Evolutionary conservation across 164 flowering plant species (phyloP), one percentile per base, ranked within the genome.

Genomic region (Magnolia officinalis): DNA sequence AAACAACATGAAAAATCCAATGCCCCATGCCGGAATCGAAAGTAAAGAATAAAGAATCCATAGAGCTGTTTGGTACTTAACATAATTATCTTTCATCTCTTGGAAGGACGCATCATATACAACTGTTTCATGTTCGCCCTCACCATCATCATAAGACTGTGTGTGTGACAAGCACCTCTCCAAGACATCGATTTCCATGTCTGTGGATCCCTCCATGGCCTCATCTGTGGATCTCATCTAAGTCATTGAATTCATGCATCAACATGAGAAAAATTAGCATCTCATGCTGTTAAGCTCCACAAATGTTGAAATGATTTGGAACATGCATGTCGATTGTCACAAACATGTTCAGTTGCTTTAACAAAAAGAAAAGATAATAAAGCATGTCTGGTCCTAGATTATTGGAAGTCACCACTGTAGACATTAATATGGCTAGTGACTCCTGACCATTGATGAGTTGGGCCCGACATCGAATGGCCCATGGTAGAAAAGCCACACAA

Each of bases 11-110:
- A 93, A 79, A 59, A 93, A 63, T 6, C 98, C 98, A 71, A 89
- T 79, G 24, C 96, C 98, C 91, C 94, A 92, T 31, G 92, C 98
- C 81, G 92, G 73, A 19, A 93, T 72, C 76, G 92, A 72, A 63
- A 86, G 87, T 82, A 93, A 67, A 1, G 98, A 93, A 74, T 90
- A 90, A 24, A 90, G 75, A 74, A 90, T 84, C 96, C 98, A 92
- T 45, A 77, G 88, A 52, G 85, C 84, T 8, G 96, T 91, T 77
- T 88, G 92, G 74, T 87, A 87, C 81, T 91, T 89, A 23, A 93
- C 86, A 78, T 80, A 93, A 50, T 86, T 86, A 37, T 90, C 93
- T 73, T 91, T 96, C 87, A 83, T 84, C 68, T 88, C 93, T 61
- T 77, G 50, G 67, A 92, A 91, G 8, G 95, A 89, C 31, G 95